Evolutionary conservation across 1,284 basidiomycete species (phyloP), one percentile per base, ranked within the genome.

Genomic region (Coniophora puteana): DNA sequence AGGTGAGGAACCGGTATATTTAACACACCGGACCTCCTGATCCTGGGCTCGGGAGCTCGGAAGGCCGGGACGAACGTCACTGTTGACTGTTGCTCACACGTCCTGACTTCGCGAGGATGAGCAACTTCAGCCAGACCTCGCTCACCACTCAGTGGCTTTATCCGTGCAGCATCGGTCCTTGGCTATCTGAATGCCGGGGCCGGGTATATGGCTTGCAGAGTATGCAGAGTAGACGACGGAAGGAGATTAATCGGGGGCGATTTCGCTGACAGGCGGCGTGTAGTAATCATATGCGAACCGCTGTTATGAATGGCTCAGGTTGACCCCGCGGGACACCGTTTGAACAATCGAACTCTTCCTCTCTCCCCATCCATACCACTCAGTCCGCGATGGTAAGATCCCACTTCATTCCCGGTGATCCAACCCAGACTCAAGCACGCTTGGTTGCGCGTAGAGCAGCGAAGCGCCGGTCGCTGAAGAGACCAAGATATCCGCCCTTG

Each of bases 401-500:
- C 21, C 35, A 6, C 27, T 42, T 20, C 40, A 23, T 14, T 20
- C n/a, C 17, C 16, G 16, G 12, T 4, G 32, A 35, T 17, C 16
- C 4, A 5, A 32, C 17, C 13, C 41, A 58, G 29, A 59, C n/a
- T n/a, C n/a, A n/a, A n/a, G n/a, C 14, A 24, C 24, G 36, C n/a
- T n/a, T n/a, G n/a, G 28, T 40, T n/a, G 28, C 14, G 30, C 38
- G n/a, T n/a, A 62, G 60, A 62, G 53, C 27, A 57, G 40, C 17
- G 55, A 62, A 17, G 38, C 46, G 31, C 44, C 50, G 24, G 38
- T 43, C 32, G 32, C 38, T 38, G 49, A 57, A 48, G 47, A 48
- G 35, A 42, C 40, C 17, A 66, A 42, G 43, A 57, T 52, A 32
- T 72, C 80, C 29, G 75, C 77, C 24, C 53, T 66, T 27, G 78